Evolutionary conservation across 306 rosid species (phyloP), one percentile per base, ranked within the genome.

Genomic region (Rosa rugosa): DNA sequence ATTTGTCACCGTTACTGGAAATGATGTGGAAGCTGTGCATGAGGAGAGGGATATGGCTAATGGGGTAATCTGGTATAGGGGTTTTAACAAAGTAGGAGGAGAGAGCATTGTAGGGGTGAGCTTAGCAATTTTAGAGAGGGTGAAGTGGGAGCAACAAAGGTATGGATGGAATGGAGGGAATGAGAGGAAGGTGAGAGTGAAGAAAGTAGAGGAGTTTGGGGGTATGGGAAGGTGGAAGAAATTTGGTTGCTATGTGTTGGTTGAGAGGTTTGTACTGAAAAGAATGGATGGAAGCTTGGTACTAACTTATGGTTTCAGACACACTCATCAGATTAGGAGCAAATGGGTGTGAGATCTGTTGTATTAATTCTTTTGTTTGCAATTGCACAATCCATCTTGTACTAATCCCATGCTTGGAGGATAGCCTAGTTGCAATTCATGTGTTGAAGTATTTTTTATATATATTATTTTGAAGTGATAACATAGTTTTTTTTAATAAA

Each of bases 121-220:
- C 77, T 72, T 57, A 17, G 80, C 78, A 8, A 76, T 91, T 42
- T 80, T 86, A 67, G 92, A 90, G 56, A 93, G 92, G 78, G 81
- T 93, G 90, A 90, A 69, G 18, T 87, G 87, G 87, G 87, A 87
- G 75, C 40, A 79, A 53, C 73, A 69, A 17, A 87, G 86, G 76
- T 84, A 80, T 36, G 85, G 88, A 12, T 82, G 80, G 74, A 7
- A 11, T 1, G 68, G 87, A 85, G 88, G 85, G 80, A 36, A 60
- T n/a, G 70, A 67, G 11, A 74, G 63, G 89, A 78, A 76, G 50
- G 75, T 73, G 69, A 72, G 78, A 9, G 83, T 87, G 44, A 71
- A 80, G 45, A 91, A 72, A 83, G 80, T 69, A n/a, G 94, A 91
- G 71, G 86, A 88, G 77, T 83, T 82, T 72, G 59, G 72, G 88